A percentile compares a stretch with the other conserved stretches of the same genome.
Conservation (phyloP, 306 rosid species). For the Acacia crassicarpa region DNA sequence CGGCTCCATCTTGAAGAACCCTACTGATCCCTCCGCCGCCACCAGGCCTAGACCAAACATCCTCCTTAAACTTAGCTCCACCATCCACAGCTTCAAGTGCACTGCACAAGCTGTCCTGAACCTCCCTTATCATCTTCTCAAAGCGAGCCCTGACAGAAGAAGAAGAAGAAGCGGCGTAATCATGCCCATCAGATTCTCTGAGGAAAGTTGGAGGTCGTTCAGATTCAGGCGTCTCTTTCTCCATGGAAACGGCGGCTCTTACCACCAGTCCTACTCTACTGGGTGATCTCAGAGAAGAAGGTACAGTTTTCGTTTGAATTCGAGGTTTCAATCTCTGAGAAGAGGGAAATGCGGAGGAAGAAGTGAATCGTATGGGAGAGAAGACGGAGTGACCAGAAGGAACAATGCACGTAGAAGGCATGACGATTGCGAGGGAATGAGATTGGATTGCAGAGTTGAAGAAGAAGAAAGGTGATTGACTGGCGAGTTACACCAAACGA, state of each 20-base stretch:
- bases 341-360: constrained; percentile 16
- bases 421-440: constrained; percentile 4
- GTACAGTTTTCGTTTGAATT: neutral
- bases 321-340: neutral
- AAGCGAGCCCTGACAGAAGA: constrained; percentile 78
- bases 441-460: neutral
- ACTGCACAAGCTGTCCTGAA: constrained; percentile 80
- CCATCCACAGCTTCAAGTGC: constrained; percentile 86
- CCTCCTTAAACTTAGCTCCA: constrained; percentile 77
- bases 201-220: constrained; percentile 82
- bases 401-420: constrained; percentile 38
- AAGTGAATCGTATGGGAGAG: constrained; percentile 20
- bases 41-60: constrained; percentile 98
- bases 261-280: neutral
- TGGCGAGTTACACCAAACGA: neutral
- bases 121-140: constrained; percentile 96
- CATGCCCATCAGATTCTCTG: constrained; percentile 46
- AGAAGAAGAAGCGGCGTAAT: constrained; percentile 41
- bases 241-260: constrained; percentile 57
- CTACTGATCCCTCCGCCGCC: constrained; percentile 98
- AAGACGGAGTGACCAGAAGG: constrained; percentile 34
- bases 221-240: constrained; percentile 81
- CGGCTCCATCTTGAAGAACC: constrained; percentile 91
- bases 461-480: neutral
- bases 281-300: constrained; percentile 10